Percentiles rank a stretch among this genome's conserved stretches.
These are phyloP conservation scores for Chamaecrista fasciculata DNA, from an alignment of 306 rosid genomes.

Conservation along the genomic window DNA sequence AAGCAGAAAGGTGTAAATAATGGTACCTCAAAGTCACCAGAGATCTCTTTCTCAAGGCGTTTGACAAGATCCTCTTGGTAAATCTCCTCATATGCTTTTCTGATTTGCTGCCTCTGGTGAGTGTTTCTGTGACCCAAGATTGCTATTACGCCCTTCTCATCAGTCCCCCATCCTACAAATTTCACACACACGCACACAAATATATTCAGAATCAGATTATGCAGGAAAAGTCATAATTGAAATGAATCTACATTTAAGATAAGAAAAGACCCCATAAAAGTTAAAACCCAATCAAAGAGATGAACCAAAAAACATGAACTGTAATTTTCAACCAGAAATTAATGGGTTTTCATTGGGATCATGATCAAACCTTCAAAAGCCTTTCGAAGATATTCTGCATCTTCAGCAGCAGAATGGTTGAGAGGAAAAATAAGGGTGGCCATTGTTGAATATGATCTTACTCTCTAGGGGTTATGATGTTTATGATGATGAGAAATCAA, in stretches of 20 bases:
- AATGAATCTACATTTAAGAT: background rate
- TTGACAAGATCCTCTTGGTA: constrained; percentile 81
- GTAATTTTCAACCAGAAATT: background rate
- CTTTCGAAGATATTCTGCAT: constrained; percentile 11
- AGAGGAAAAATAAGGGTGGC: constrained; percentile 15
- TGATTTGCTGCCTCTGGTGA: constrained; percentile 64
- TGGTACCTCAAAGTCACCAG: constrained; percentile 77
- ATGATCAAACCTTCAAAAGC: background rate
- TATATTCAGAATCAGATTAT: background rate
- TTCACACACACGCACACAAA: background rate
- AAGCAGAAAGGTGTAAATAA: background rate
- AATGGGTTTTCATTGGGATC: background rate
- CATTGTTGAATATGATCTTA: background rate
- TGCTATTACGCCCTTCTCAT: constrained; percentile 64
- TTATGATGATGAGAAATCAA: background rate
- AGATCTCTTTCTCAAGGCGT: constrained; percentile 84
- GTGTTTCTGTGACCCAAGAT: constrained; percentile 73
- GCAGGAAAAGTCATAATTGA: background rate
- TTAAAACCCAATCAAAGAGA: background rate
- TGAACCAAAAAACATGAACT: background rate
- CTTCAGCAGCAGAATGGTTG: constrained; percentile 1
- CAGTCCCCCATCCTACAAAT: constrained; percentile 77
- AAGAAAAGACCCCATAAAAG: no score
- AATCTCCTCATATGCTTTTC: constrained; percentile 58
- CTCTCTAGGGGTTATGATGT: background rate